Evolutionary conservation across 306 rosid species (phyloP).

Genomic region (Quercus suber): DNA sequence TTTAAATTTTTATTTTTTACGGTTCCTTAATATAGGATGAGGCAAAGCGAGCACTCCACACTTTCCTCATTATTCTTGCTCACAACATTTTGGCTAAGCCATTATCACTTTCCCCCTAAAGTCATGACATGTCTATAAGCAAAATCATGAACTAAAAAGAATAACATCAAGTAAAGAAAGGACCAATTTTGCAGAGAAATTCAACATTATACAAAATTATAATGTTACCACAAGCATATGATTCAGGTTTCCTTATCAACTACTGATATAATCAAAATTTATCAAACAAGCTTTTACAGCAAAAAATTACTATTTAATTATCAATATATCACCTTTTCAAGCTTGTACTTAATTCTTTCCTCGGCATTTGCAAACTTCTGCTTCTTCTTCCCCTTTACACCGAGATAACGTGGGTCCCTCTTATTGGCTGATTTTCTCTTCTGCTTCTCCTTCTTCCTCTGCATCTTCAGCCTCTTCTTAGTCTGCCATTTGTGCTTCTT

Average conservation of each 20-base stretch:
- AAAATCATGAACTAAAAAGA: background rate
- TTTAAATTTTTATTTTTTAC: too few species aligned
- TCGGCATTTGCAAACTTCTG: constrained; percentile 62
- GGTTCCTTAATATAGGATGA: too few species aligned
- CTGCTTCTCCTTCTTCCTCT: constrained; percentile 72
- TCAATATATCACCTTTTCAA: constrained; percentile 58
- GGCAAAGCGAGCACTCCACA: too few species aligned
- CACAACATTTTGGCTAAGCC: too few species aligned
- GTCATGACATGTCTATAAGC: background rate
- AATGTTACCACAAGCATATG: background rate
- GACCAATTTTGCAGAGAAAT: background rate
- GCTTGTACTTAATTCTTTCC: constrained; percentile 73
- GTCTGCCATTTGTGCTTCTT: constrained; percentile 74
- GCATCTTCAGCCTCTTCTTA: constrained; percentile 77
- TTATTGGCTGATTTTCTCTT: constrained; percentile 78
- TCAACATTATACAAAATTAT: background rate
- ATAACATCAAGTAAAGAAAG: background rate
- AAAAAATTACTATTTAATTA: background rate
- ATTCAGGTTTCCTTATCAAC: background rate
- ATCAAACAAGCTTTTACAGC: background rate
- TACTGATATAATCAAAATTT: background rate
- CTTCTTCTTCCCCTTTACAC: constrained; percentile 69
- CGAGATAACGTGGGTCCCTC: constrained; percentile 75
- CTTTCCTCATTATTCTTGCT: too few species aligned
- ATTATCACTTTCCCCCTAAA: background rate